A percentile compares a stretch with the other conserved stretches of the same genome.
Conservation (phyloP, 257 asterid species). For the Cinchona pubescens region DNA sequence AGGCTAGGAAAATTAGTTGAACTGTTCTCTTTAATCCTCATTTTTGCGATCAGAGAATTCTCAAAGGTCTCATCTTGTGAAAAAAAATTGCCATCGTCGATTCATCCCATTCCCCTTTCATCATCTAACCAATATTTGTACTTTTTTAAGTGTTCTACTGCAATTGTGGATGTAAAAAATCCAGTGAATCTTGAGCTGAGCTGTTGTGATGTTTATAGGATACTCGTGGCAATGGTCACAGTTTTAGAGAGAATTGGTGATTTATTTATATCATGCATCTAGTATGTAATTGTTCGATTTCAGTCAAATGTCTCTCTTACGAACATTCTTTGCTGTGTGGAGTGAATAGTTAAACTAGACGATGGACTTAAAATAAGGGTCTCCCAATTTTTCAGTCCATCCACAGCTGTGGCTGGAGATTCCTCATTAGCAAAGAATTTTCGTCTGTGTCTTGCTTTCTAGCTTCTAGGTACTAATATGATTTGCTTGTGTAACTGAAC, state of each 20-base stretch:
- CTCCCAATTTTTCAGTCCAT: no score
- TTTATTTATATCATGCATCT: constrained; percentile 56
- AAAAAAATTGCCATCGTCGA: background rate
- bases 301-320: background rate
- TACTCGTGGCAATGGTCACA: constrained; percentile 67
- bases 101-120: background rate
- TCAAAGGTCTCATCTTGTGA: background rate
- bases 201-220: constrained; percentile 43
- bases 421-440: no score
- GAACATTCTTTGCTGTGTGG: no score
- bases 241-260: constrained; percentile 67
- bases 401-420: no score
- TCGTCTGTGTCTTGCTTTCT: background rate
- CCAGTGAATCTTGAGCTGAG: background rate
- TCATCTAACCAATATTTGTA: background rate
- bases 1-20: background rate
- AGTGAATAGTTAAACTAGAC: no score
- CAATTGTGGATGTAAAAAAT: background rate
- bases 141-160: background rate
- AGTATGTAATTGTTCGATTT: constrained; percentile 39
- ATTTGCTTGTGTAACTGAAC: no score
- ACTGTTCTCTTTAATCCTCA: background rate
- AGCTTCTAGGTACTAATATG: no score
- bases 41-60: background rate
- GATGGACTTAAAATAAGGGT: no score